These are phyloP conservation scores for Crithidia expoeki DNA, from an alignment of 208 protist genomes.

Conservation along the genomic window DNA sequence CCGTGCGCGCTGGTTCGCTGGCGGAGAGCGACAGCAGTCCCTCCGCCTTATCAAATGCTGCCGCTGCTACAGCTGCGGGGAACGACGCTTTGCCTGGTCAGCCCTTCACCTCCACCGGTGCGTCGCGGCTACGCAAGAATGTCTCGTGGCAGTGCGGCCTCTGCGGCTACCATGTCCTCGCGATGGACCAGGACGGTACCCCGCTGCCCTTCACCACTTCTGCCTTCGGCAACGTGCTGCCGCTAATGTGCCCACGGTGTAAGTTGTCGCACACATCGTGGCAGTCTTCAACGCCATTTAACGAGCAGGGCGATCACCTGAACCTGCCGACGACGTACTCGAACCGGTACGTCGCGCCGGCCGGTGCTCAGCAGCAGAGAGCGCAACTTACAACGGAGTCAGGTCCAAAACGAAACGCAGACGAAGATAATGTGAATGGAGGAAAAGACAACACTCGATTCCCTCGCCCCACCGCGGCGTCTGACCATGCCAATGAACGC, in stretches of 20 bases:
- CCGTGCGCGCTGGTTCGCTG: neutral
- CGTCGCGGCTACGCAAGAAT: conserved; percentile 31
- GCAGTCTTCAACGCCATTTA: conserved; percentile 70
- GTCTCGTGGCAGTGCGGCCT: conserved; percentile 82
- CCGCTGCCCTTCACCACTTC: conserved; percentile 68
- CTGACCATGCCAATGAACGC: too few species aligned
- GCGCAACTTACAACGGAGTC: neutral
- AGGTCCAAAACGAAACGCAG: too few species aligned
- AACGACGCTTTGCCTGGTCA: neutral
- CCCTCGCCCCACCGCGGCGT: too few species aligned
- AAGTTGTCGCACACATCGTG: conserved; percentile 75
- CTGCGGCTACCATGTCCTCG: conserved; percentile 81
- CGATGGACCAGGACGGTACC: conserved; percentile 79
- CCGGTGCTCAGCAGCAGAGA: neutral
- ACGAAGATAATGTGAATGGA: too few species aligned
- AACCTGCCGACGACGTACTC: conserved; percentile 78
- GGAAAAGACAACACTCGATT: too few species aligned
- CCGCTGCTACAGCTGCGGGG: neutral
- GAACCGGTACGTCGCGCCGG: conserved; percentile 50
- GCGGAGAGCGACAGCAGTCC: neutral
- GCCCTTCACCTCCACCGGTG: neutral
- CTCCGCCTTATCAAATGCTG: neutral
- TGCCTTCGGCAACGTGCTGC: conserved; percentile 71
- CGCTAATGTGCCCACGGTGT: conserved; percentile 80
- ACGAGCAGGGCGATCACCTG: conserved; percentile 68